These are phyloP conservation scores for Echites panduratus DNA, from an alignment of 257 asterid genomes.

Conservation along the genomic window DNA sequence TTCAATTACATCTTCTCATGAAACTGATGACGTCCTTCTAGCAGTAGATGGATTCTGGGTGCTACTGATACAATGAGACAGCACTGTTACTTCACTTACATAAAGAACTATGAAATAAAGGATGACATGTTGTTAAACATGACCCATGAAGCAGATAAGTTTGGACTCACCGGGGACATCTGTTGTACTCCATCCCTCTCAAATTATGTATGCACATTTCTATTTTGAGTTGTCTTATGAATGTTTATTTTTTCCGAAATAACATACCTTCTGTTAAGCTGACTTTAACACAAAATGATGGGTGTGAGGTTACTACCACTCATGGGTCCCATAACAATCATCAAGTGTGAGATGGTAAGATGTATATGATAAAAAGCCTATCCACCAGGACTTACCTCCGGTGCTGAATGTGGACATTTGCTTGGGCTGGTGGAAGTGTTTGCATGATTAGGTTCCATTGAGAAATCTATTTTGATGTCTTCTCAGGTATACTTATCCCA, in stretches of 20 bases:
- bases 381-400: not conserved
- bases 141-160: not conserved
- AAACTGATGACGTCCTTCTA: not conserved
- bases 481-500: not conserved
- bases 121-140: not conserved
- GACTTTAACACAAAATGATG: not conserved
- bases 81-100: not conserved
- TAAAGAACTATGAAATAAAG: not conserved
- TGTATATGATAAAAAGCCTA: not conserved
- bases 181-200: not conserved
- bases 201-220: not conserved
- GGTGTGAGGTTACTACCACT: not conserved
- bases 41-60: not conserved
- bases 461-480: not conserved
- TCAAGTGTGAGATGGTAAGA: not conserved
- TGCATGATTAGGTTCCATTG: not conserved
- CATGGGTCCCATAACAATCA: not conserved
- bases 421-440: not conserved
- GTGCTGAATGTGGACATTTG: not conserved
- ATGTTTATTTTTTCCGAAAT: not conserved
- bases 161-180: not conserved
- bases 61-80: not conserved
- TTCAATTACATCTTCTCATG: too few species aligned
- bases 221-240: not conserved
- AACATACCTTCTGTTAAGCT: not conserved